Evolutionary conservation across 1,284 basidiomycete genomes (phyloP).

Genomic region (Apiotrichum montevideense): DNA sequence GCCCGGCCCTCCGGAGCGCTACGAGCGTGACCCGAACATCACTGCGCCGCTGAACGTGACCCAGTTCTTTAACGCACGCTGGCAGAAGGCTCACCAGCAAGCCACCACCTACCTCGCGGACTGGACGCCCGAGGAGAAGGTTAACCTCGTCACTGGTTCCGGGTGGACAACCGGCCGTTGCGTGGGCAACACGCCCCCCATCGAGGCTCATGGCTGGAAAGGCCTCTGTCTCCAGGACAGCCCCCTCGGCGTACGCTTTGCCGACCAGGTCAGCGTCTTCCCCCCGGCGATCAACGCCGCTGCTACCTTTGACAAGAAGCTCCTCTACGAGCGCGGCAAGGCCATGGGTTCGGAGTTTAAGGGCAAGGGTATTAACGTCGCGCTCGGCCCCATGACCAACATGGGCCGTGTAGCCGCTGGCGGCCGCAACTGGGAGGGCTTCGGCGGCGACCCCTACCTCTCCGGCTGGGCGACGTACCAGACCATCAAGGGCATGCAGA

Average conservation of each 20-base stretch:
- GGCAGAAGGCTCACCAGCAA: conserved; percentile 31
- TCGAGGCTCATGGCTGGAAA: conserved; percentile 58
- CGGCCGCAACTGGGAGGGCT: conserved; percentile 81
- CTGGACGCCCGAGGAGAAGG: conserved; percentile 50
- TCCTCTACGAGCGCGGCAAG: conserved; percentile 65
- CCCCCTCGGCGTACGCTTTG: conserved; percentile 3
- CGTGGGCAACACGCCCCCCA: conserved; percentile 61
- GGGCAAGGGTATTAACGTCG: conserved; percentile 71
- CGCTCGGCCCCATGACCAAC: conserved; percentile 52
- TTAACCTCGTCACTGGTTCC: conserved; percentile 47
- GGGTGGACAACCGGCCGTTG: conserved; percentile 51
- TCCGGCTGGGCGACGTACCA: conserved; percentile 61
- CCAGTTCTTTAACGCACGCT: conserved; percentile 14
- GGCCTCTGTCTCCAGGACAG: conserved; percentile 60
- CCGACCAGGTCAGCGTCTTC: conserved; percentile 59
- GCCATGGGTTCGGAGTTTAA: conserved; percentile 72
- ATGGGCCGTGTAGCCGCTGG: conserved; percentile 57
- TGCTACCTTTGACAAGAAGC: conserved; percentile 63
- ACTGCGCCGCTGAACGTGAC: conserved; percentile 16
- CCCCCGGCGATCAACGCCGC: conserved; percentile 68
- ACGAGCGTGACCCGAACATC: conserved; percentile 5
- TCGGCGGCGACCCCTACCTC: conserved; percentile 62
- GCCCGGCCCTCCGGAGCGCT: not conserved
- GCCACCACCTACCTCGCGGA: conserved; percentile 42
- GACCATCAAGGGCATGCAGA: conserved; percentile 68